Percentiles rank a stretch among this genome's conserved stretches.
These are phyloP conservation scores for Trichoderma lentiforme DNA, from an alignment of 2,329 filamentous ascomycete species.

Conservation along the genomic window DNA sequence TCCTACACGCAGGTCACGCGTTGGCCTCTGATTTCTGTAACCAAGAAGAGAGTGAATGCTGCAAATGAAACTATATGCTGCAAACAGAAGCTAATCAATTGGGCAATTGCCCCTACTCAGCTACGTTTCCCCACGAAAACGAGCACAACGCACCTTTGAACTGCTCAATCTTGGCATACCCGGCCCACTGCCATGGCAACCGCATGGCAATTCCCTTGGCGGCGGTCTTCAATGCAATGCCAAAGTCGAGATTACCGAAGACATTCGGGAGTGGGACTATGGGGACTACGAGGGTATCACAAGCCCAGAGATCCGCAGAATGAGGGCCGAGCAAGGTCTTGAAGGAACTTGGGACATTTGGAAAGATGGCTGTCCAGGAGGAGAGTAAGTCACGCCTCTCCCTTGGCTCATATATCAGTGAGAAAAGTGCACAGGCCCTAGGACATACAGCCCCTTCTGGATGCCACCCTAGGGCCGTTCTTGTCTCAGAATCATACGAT, in stretches of 20 bases:
- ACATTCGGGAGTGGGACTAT: constrained; percentile 84
- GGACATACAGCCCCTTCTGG: background rate
- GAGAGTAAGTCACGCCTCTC: constrained; percentile 61
- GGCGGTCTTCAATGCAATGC: constrained; percentile 52
- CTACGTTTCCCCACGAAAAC: constrained; percentile 82
- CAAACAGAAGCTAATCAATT: background rate
- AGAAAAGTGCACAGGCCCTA: background rate
- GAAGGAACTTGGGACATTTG: constrained; percentile 75
- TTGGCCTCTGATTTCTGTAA: background rate
- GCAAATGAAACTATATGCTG: background rate
- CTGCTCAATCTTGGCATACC: constrained; percentile 71
- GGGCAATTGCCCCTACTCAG: constrained; percentile 33
- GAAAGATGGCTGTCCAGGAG: constrained; percentile 81
- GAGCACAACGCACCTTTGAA: constrained; percentile 87
- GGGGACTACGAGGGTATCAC: constrained; percentile 83
- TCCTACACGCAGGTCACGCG: background rate
- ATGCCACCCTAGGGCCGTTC: background rate
- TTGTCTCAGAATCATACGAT: constrained; percentile 16
- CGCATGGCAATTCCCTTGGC: constrained; percentile 39
- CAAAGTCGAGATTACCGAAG: constrained; percentile 63
- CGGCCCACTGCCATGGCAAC: constrained; percentile 68
- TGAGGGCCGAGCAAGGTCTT: constrained; percentile 55
- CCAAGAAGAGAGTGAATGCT: background rate
- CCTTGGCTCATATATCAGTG: background rate
- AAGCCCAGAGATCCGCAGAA: constrained; percentile 61